phyloP scores from a whole-genome alignment of 2,329 filamentous ascomycete genomes.

The Fusarium sp. region DNA sequence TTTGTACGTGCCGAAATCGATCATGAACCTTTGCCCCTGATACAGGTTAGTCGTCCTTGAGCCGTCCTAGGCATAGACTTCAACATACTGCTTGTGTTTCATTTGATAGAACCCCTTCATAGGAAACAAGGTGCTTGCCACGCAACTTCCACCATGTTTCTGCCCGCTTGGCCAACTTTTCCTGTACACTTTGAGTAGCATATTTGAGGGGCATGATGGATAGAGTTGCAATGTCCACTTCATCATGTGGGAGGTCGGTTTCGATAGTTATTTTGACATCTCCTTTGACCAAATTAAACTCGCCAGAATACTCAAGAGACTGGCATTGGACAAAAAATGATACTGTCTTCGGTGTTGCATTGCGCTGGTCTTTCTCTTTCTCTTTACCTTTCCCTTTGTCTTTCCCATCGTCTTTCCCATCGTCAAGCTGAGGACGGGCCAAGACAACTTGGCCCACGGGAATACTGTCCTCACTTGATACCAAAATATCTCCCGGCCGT shows the following conservation, averaged over 20 bases:
- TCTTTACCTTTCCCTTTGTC: too few species aligned
- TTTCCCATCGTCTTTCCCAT: too few species aligned
- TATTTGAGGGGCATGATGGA: neutral
- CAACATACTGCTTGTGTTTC: neutral
- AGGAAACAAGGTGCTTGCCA: neutral
- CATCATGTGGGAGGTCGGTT: neutral
- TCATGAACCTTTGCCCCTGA: constrained; percentile 19
- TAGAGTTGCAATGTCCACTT: neutral
- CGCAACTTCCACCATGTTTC: constrained; percentile 2
- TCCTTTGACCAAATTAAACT: neutral
- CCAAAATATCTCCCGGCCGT: neutral
- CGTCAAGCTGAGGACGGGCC: too few species aligned
- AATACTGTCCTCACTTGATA: neutral
- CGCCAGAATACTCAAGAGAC: neutral
- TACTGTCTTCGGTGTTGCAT: too few species aligned
- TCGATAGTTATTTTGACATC: neutral
- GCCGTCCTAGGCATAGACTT: neutral
- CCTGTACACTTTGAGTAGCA: neutral
- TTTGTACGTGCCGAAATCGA: constrained; percentile 9
- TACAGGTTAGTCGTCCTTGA: neutral
- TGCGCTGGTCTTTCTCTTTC: too few species aligned
- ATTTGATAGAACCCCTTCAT: neutral
- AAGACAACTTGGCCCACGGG: neutral
- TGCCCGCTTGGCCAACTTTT: neutral
- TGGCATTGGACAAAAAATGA: too few species aligned